Base-by-base conservation (phyloP, 768 basidiomycete genomes). In the Dacryopinax spathularia region DNA sequence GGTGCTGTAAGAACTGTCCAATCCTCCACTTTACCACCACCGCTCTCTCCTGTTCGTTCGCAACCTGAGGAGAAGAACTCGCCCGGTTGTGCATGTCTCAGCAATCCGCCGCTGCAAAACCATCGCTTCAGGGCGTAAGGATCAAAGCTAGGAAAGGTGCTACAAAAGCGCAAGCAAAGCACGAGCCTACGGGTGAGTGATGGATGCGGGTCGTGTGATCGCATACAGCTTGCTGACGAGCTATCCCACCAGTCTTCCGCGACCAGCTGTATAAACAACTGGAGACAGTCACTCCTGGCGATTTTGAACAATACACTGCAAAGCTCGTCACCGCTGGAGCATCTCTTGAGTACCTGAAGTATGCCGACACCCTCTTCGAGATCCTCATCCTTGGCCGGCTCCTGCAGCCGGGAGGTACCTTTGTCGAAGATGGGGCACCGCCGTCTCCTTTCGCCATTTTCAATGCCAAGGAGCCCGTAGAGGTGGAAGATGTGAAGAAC, bases 321-420 rank as follows among this genome's bases (percentile, higher is more conserved):
- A 91, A 91, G 76, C 84, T 99, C 70, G 82, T 92, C 69, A 87
- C 89, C 75, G 93, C 94, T 63, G 95, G 94, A 41, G 84, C 87
- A 27, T 86, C 89, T 60, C 88, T 99, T 74, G 96, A 99, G 77
- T 87, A 85, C 72, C 85, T 94, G 75, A 96, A 96, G 79, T 97
- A 98, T 86, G 89, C 91, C 76, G 93, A 96, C 70, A 82, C 87
- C 63, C 86, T 98, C 70, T 98, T 96, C 76, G 94, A 99, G 77
- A 84, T 96, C 78, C 82, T 97, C 73, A 83, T 99, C 71, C 88
- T 93, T 71, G 95, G 95, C 60, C 91, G 92, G 39, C 87, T 99
- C 67, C 84, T 99, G 70, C 94, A 97, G 76, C 96, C 95, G 20
- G 95, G 95, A 61, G 95, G 95, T 65, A 84, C 79, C 70, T 93